Evolutionary conservation across 768 basidiomycete species (phyloP), one percentile per base, ranked within the genome.

Genomic region (Lactarius hengduanensis): DNA sequence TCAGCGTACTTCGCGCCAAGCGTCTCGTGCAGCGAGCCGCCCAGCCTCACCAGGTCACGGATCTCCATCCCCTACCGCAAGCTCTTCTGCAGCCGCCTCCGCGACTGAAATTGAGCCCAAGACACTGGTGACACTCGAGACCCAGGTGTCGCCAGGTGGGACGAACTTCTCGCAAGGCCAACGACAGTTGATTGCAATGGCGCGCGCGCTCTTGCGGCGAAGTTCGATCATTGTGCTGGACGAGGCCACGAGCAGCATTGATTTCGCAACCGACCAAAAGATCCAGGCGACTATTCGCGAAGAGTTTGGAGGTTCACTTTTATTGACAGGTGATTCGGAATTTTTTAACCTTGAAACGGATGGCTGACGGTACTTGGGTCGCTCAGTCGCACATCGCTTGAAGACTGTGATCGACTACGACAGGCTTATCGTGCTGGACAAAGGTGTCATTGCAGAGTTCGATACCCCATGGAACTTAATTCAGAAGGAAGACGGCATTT

Each of bases 161-260:
- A 82, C 86, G 36, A 96, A 97, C 78, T 96, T 97, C 76, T 95
- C 92, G 1, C 92, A 94, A 66, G 95, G 96, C 11, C 94, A 98
- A 73, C 76, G 94, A 11, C 95, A 98, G 72, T 78, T 94, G 18
- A 90, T 94, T 61, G 89, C 91, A 1, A 89, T 94, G 89, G 92
- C 92, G 0, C 83, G 92, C 6, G 91, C 92, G 0, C 78, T 94
- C 26, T 79, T 93, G 36, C 80, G 90, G 20, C 82, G 84, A 8
- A 91, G 87, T 72, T 78, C 86, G 15, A 85, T 94, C 69, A 87
- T 94, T 59, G 83, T 94, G 18, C 78, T 93, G 45, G 92, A 92
- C 69, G 91, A 93, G 71, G 92, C 92, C 16, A 93, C 91, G 8
- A 91, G 89, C 66, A 91, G 90, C 71, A 92, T 94, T 64, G 91